Conservation (phyloP, 2,329 filamentous ascomycete species). For the Davidsoniella eucalypti region DNA sequence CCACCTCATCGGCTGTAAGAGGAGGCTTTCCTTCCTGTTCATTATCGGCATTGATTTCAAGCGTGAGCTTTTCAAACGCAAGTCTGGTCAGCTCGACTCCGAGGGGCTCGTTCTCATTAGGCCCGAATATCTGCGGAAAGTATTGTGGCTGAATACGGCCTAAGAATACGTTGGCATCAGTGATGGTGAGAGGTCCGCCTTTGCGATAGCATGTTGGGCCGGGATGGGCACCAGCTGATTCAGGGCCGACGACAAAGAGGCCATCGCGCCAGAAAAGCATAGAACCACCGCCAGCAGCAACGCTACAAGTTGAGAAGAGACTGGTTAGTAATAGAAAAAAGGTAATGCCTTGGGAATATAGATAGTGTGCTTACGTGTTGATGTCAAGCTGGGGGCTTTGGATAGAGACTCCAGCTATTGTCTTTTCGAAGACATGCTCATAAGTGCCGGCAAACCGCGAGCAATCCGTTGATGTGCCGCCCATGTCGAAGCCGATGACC, state of each 20-base stretch:
- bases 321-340: not conserved
- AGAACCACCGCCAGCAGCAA: constrained; percentile 77
- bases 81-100: constrained; percentile 60
- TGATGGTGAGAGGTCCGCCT: constrained; percentile 78
- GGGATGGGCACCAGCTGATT: constrained; percentile 76
- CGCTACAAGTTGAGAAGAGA: constrained; percentile 20
- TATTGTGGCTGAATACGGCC: constrained; percentile 76
- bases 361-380: constrained; percentile 43
- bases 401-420: constrained; percentile 83
- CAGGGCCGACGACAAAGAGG: constrained; percentile 77
- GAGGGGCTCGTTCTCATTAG: constrained; percentile 67
- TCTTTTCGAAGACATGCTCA: constrained; percentile 89
- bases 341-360: not conserved
- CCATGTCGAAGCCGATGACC: constrained; percentile 91
- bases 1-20: constrained; percentile 70
- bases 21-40: constrained; percentile 44
- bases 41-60: constrained; percentile 48
- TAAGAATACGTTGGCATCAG: constrained; percentile 76
- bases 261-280: constrained; percentile 78
- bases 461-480: constrained; percentile 66
- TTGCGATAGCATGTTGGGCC: constrained; percentile 86
- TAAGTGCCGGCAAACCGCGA: constrained; percentile 77
- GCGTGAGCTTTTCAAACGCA: constrained; percentile 58
- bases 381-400: constrained; percentile 87
- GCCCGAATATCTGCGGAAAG: constrained; percentile 90